Conservation (phyloP, 2,329 filamentous ascomycete species). For the Aureobasidium zeae region DNA sequence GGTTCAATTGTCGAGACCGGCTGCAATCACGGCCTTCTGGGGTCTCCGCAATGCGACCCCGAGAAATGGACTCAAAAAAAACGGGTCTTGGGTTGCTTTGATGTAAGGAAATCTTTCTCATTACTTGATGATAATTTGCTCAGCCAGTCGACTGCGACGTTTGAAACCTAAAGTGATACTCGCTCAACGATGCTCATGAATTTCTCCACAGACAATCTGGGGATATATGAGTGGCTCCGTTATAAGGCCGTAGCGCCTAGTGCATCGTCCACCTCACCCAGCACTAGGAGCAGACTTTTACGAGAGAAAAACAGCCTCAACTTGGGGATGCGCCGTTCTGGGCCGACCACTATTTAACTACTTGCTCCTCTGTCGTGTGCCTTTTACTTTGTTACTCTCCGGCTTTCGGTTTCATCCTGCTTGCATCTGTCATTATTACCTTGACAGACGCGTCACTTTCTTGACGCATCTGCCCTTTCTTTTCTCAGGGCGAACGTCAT, state of each 20-base stretch:
- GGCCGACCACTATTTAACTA: constrained; percentile 15
- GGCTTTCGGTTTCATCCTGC: constrained; percentile 3
- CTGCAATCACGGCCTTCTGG: neutral
- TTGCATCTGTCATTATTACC: constrained; percentile 8
- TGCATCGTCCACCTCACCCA: constrained; percentile 12
- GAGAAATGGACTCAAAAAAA: neutral
- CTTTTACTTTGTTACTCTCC: neutral
- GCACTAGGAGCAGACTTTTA: constrained; percentile 12
- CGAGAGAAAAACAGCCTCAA: neutral
- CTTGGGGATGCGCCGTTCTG: constrained; percentile 10
- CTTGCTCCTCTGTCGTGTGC: constrained; percentile 7
- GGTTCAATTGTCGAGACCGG: neutral
- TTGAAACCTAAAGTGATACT: constrained; percentile 13
- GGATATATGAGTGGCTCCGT: constrained; percentile 13
- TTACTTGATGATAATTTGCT: constrained; percentile 10
- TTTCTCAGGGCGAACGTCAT: neutral
- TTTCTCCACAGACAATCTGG: constrained; percentile 10
- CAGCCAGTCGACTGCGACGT: neutral
- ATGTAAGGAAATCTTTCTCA: constrained; percentile 2
- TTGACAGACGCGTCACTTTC: neutral
- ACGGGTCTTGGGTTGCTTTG: constrained; percentile 2
- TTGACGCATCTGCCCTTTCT: neutral
- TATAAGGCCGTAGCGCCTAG: constrained; percentile 15
- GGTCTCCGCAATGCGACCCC: constrained; percentile 11
- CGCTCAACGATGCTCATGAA: constrained; percentile 9